Evolutionary conservation across 2,329 filamentous ascomycete genomes (phyloP), one percentile per base, ranked within the genome.

Genomic region (Talaromyces albobiverticillius): DNA sequence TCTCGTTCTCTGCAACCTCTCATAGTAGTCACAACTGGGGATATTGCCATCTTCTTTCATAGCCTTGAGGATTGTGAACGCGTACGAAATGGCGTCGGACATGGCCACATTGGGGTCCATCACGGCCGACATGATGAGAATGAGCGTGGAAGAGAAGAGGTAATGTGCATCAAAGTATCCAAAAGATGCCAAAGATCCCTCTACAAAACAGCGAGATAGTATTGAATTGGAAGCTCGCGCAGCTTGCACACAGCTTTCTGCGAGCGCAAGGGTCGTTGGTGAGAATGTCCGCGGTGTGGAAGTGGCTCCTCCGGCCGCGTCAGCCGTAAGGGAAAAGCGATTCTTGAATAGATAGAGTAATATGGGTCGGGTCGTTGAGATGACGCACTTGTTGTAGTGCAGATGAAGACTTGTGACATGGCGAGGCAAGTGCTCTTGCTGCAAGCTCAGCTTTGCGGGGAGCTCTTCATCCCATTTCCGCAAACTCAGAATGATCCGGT

Each of bases 281-380:
- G 57, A 54, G 47, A 59, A 53, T 14, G 56, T 18, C 16, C 46
- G 57, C 34, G 59, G 46, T 22, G 54, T 36, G 31, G 11, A n/a
- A 11, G 18, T n/a, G n/a, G n/a, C n/a, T n/a, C n/a, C 23, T 23
- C 54, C 47, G 23, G 42, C 40, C 9, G 43, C 29, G 48, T 46
- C 16, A 29, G 38, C 34, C 26, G 22, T 38, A 16, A 53, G 54
- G 23, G 40, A 47, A 43, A 60, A 60, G 25, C 59, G 56, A 42
- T 60, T 55, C 38, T 63, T 61, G 60, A 67, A 63, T 13, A 67
- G 49, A 60, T 67, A 62, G 45, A 67, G 57, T 14, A 67, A 55
- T 40, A 67, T 65, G 4, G 64, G 62, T 18, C 64, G 56, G 3
- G 64, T 66, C 2, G 64, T 62, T 16, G 61, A 57, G 23, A 65